These are phyloP conservation scores for Yamadazyma insecticola DNA, from an alignment of 805 yeast species.

Conservation along the genomic window DNA sequence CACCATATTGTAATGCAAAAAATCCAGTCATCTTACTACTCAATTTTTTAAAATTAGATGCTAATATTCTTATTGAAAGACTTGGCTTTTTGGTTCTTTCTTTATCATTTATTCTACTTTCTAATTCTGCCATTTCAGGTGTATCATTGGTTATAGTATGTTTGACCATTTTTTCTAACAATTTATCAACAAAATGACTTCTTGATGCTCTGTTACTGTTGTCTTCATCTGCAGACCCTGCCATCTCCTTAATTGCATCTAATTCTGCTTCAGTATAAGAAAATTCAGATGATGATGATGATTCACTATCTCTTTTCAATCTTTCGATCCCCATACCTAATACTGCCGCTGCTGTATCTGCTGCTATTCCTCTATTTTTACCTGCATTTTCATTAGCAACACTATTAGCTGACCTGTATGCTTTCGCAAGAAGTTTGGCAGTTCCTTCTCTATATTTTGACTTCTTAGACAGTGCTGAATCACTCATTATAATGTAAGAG, in stretches of 20 bases:
- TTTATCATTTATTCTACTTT: conserved; percentile 40
- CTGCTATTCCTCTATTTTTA: conserved; percentile 28
- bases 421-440: conserved; percentile 12
- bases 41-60: conserved; percentile 53
- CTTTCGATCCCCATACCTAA: conserved; percentile 29
- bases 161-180: conserved; percentile 50
- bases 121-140: conserved; percentile 43
- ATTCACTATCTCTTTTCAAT: conserved; percentile 6
- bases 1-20: conserved; percentile 57
- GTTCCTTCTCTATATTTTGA: conserved; percentile 8
- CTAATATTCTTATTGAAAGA: conserved; percentile 53
- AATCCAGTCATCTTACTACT: conserved; percentile 52
- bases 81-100: conserved; percentile 43
- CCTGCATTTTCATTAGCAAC: conserved; percentile 22
- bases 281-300: conserved; percentile 1
- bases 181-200: conserved; percentile 53
- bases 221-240: conserved; percentile 26
- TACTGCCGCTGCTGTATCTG: conserved; percentile 33
- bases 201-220: conserved; percentile 3
- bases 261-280: conserved; percentile 23
- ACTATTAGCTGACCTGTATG: conserved; percentile 21
- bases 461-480: conserved; percentile 1
- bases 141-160: conserved; percentile 46
- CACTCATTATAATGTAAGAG: conserved; percentile 1
- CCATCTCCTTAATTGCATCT: conserved; percentile 21